Conservation (phyloP, 176 grass and related monocot genomes). For the Juncus effusus region DNA sequence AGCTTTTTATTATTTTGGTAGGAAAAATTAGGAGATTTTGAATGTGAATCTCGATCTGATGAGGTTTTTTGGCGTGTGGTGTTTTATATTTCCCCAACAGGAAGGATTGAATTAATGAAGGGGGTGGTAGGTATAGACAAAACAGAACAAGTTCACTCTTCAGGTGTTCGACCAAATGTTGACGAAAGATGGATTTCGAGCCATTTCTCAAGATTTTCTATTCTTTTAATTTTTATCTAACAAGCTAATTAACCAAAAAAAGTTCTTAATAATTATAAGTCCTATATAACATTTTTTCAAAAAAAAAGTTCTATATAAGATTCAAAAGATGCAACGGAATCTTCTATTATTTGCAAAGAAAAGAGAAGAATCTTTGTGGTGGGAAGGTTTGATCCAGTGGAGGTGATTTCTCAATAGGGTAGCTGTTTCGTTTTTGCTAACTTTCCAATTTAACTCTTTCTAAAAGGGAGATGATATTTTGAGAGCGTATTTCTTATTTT, state of each 20-base stretch:
- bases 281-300: not conserved
- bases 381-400: too few relatives aligned
- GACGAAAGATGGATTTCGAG: conserved; percentile 53
- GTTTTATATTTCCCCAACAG: conserved; percentile 76
- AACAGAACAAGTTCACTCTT: conserved; percentile 48
- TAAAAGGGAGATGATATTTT: too few relatives aligned
- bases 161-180: conserved; percentile 28
- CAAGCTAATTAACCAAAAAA: conserved; percentile 11
- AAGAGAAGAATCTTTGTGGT: too few relatives aligned
- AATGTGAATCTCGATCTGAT: conserved; percentile 60
- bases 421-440: too few relatives aligned
- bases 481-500: too few relatives aligned
- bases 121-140: conserved; percentile 67
- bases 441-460: too few relatives aligned
- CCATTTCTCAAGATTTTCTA: conserved; percentile 39
- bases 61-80: conserved; percentile 80
- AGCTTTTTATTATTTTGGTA: conserved; percentile 32
- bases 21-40: conserved; percentile 41
- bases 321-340: too few relatives aligned
- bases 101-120: conserved; percentile 55
- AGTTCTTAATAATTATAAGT: too few relatives aligned
- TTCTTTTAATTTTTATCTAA: conserved; percentile 8
- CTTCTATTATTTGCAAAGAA: too few relatives aligned
- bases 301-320: not conserved
- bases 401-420: too few relatives aligned